Evolutionary conservation across 2,329 filamentous ascomycete species (phyloP), one percentile per base, ranked within the genome.

Genomic region (Aureobasidium namibiae): DNA sequence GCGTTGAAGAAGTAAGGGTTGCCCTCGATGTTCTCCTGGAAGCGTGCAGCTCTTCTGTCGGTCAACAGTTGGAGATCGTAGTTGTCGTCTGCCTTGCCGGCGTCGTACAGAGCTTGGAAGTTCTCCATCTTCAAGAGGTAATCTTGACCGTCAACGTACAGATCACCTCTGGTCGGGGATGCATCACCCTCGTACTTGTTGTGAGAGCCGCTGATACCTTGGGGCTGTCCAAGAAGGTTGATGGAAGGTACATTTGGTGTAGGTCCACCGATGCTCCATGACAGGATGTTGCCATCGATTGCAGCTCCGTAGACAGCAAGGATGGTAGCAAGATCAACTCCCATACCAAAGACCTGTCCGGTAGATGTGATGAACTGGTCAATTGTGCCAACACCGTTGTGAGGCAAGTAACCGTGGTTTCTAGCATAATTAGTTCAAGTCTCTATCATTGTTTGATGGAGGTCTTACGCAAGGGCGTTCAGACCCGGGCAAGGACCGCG

Each of bases 141-240:
- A 48, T 69, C 63, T 61, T 69, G 63, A 41, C 68, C 68, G 1
- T 69, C 64, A 34, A 61, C n/a, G 57, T 68, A 67, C n/a, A 72
- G 48, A 56, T 73, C 69, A 46, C 63, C 65, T 33, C 68, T 64
- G 16, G 65, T 64, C 1, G 71, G 70, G 16, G 68, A 70, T 9
- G 60, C 65, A 54, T 74, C 72, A 31, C 62, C 52, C 61, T 74
- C 72, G 59, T 72, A 73, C 58, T 71, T 69, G 64, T 67, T 67
- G 63, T 73, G 71, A 26, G 65, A 65, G 11, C 63, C 62, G 31
- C 59, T 61, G 49, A 69, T 61, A 41, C 67, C 67, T 52, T 65
- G 61, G 2, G 65, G 64, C 56, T 60, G 59, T 24, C 64, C 65
- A 24, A 66, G 56, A 33, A 67, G 56, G 31, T 63, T 65, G 24